phyloP scores from a whole-genome alignment of 306 rosid species.

The Cucurbita pepo region DNA sequence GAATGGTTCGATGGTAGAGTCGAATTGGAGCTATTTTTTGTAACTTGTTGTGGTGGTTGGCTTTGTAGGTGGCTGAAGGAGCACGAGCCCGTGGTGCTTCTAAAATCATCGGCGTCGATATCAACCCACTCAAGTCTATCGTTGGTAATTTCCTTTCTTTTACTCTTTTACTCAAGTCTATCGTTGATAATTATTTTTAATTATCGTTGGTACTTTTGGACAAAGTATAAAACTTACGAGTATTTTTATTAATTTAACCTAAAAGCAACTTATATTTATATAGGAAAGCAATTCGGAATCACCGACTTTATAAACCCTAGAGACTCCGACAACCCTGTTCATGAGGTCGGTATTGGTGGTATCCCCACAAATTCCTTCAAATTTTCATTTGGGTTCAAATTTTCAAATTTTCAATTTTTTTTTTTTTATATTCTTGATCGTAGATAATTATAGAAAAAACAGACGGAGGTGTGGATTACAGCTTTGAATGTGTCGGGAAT shows the following conservation, averaged over 20 bases:
- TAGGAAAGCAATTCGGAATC: slow-evolving; percentile 50
- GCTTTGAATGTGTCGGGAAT: slow-evolving; percentile 45
- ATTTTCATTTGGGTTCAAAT: no score
- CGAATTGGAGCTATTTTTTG: background rate
- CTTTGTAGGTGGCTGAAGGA: slow-evolving; percentile 62
- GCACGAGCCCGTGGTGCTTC: slow-evolving; percentile 69
- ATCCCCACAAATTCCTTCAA: background rate
- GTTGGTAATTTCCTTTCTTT: background rate
- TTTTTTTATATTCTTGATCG: no score
- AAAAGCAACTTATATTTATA: no score
- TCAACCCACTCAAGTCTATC: slow-evolving; percentile 34
- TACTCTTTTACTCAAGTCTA: no score
- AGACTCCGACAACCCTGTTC: slow-evolving; percentile 34
- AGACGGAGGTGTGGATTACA: slow-evolving; percentile 34
- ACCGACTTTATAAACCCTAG: slow-evolving; percentile 53
- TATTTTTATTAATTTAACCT: no score
- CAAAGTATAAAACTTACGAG: no score
- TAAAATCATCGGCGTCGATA: slow-evolving; percentile 67
- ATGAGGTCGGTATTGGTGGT: slow-evolving; percentile 29
- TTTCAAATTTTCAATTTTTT: no score
- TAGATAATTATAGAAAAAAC: slow-evolving; percentile 26
- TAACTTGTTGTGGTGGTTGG: background rate
- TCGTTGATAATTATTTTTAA: no score
- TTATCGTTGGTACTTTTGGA: no score
- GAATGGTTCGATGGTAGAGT: no score